phyloP scores from a whole-genome alignment of 108 stramenopile species.

The Mediolabrus comicus region DNA sequence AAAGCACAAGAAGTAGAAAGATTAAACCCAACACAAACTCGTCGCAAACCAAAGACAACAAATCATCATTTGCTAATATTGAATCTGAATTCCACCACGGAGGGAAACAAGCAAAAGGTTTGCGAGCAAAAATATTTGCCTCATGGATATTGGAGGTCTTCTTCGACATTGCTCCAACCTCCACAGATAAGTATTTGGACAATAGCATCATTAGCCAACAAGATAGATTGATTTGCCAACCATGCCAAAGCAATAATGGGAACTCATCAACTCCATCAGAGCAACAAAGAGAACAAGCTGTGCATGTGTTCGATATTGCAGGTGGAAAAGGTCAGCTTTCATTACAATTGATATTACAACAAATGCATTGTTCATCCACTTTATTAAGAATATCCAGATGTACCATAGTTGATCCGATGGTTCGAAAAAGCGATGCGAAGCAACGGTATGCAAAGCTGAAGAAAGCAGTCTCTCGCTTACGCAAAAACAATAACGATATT shows the following conservation, averaged over 20 bases:
- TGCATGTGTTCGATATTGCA: constrained; percentile 58
- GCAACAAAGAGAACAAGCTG: too few species aligned
- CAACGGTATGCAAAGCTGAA: constrained; percentile 7
- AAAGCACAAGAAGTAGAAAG: background rate
- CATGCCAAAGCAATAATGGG: background rate
- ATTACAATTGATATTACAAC: constrained; percentile 53
- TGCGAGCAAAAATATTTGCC: constrained; percentile 63
- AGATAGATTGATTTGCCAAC: constrained; percentile 1
- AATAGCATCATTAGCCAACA: background rate
- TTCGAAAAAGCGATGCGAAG: constrained; percentile 51
- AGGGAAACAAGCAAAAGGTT: constrained; percentile 48
- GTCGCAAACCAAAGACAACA: background rate
- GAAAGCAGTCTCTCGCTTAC: constrained; percentile 15
- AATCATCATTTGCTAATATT: background rate
- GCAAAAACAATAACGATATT: constrained; percentile 12
- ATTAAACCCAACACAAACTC: background rate
- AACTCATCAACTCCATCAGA: constrained; percentile 12
- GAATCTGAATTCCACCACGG: constrained; percentile 41
- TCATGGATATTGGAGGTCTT: constrained; percentile 56
- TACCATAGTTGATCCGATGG: constrained; percentile 65
- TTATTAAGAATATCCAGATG: constrained; percentile 33
- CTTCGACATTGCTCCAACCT: constrained; percentile 1
- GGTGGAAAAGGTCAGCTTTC: constrained; percentile 75
- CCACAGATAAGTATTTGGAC: background rate
- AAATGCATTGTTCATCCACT: constrained; percentile 4